phyloP scores from a whole-genome alignment of 2,329 filamentous ascomycete species.

The Fusarium chlamydosporum region DNA sequence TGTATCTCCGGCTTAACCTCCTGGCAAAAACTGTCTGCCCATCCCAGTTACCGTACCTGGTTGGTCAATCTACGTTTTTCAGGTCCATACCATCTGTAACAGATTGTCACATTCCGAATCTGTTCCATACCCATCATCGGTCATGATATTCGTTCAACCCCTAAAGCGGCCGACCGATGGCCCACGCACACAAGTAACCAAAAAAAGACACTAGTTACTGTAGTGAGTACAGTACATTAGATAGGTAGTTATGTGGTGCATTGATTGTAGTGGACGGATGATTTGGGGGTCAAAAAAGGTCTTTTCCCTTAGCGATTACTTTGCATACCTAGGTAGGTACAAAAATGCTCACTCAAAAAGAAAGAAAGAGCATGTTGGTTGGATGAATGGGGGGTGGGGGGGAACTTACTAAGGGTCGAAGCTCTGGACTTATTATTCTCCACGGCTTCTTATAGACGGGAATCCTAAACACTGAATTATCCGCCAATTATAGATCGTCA shows the following conservation, averaged over 20 bases:
- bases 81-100: neutral
- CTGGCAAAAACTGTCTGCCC: slow-evolving; percentile 1
- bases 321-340: slow-evolving; percentile 1
- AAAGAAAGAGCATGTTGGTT: slow-evolving; percentile 14
- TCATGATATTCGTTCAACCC: neutral
- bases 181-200: slow-evolving; percentile 2
- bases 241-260: too few relatives aligned
- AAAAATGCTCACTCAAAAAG: slow-evolving; percentile 18
- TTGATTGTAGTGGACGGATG: slow-evolving; percentile 39
- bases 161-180: neutral
- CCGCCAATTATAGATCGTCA: slow-evolving; percentile 39
- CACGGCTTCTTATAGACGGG: slow-evolving; percentile 47
- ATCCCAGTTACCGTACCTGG: neutral
- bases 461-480: slow-evolving; percentile 25
- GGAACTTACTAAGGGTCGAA: slow-evolving; percentile 7
- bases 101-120: slow-evolving; percentile 15
- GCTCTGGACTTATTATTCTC: slow-evolving; percentile 49
- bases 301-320: slow-evolving; percentile 13
- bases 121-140: neutral
- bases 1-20: slow-evolving; percentile 26
- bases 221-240: neutral
- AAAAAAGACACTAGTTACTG: neutral
- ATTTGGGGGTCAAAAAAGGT: slow-evolving; percentile 33
- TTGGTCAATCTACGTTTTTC: neutral
- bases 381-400: slow-evolving; percentile 40